Conservation (phyloP, 306 rosid genomes). For the Delonix regia region DNA sequence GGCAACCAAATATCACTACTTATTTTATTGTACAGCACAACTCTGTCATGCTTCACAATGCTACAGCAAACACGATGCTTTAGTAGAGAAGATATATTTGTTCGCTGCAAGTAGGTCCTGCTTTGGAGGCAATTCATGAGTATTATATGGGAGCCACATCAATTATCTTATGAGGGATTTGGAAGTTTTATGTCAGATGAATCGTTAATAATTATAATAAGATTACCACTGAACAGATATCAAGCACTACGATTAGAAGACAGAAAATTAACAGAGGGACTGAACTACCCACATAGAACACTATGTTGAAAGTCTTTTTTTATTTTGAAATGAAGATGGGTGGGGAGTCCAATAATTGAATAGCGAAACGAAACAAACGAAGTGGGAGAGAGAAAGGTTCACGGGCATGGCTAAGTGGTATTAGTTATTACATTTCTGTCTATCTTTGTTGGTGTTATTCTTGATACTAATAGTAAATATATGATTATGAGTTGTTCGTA, state of each 20-base stretch:
- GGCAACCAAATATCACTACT: neutral
- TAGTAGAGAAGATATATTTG: neutral
- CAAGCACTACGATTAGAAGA: neutral
- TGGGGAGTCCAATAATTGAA: constrained; percentile 32
- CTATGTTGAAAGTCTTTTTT: neutral
- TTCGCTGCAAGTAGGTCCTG: neutral
- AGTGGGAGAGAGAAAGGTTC: constrained; percentile 24
- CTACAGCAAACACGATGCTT: neutral
- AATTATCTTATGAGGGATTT: neutral
- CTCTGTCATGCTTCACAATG: constrained; percentile 9
- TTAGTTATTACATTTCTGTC: neutral
- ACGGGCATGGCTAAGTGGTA: constrained; percentile 20
- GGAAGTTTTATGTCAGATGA: neutral
- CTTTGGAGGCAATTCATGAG: neutral
- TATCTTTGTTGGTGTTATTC: neutral
- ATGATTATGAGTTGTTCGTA: constrained; percentile 11
- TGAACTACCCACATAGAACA: neutral
- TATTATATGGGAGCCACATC: neutral
- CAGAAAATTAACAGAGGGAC: neutral
- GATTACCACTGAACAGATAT: neutral
- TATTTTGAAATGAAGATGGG: neutral
- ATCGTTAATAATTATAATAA: neutral
- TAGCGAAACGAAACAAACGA: neutral
- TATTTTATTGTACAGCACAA: neutral
- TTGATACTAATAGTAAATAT: neutral